Evolutionary conservation across 768 basidiomycete species (phyloP).

Genomic region (Podaxis pistillaris): DNA sequence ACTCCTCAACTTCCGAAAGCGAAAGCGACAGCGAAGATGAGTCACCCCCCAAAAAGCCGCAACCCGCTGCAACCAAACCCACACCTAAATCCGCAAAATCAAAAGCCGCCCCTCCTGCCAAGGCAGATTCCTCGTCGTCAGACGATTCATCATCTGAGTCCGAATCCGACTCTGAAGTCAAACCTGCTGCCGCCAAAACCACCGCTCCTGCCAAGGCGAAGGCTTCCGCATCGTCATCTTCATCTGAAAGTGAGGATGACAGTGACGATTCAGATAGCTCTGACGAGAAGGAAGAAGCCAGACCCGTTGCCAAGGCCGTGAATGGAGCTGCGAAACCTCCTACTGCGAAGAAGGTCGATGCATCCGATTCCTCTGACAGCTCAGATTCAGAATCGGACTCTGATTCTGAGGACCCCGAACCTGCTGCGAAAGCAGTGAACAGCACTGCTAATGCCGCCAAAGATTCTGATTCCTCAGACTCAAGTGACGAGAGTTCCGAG

Average conservation of each 20-base stretch:
- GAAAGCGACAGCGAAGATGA: conserved; percentile 13
- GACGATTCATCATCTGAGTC: conserved; percentile 14
- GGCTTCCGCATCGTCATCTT: conserved; percentile 14
- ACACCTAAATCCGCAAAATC: neutral
- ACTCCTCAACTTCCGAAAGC: conserved; percentile 26
- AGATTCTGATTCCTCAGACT: conserved; percentile 23
- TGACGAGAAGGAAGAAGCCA: conserved; percentile 17
- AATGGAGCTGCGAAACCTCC: conserved; percentile 11
- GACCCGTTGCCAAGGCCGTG: conserved; percentile 19
- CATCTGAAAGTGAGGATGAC: conserved; percentile 22
- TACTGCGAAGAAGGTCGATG: conserved; percentile 14
- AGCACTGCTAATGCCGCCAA: conserved; percentile 19
- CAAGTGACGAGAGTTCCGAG: conserved; percentile 27
- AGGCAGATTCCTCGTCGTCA: conserved; percentile 16
- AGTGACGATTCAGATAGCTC: conserved; percentile 26
- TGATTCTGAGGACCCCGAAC: conserved; percentile 23
- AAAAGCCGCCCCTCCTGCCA: conserved; percentile 18
- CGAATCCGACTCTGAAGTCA: conserved; percentile 20
- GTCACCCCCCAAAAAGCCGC: neutral
- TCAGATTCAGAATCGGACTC: conserved; percentile 13
- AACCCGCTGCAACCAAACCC: neutral
- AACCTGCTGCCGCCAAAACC: conserved; percentile 1
- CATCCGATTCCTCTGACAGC: conserved; percentile 18
- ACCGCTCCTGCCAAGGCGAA: conserved; percentile 17
- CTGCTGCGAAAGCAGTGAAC: conserved; percentile 19